Evolutionary conservation across 331 rosid species (phyloP).

Genomic region (Dryas integrifolia): DNA sequence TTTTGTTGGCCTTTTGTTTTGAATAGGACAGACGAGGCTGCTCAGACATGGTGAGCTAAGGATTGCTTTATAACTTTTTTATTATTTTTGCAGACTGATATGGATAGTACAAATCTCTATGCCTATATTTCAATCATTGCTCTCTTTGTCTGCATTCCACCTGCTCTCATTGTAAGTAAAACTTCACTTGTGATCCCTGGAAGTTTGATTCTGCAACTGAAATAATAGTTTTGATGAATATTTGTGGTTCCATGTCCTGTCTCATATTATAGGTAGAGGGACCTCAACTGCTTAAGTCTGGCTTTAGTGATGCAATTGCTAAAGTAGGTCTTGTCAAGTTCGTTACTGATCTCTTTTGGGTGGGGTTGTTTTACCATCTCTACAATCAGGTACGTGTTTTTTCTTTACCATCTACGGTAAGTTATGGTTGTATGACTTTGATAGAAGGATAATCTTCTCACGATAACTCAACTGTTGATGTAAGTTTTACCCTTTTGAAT

Average conservation of each 20-base stretch:
- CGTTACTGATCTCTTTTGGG: slow-evolving; percentile 82
- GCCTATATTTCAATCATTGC: slow-evolving; percentile 94
- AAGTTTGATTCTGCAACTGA: slow-evolving; percentile 8
- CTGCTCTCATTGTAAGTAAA: slow-evolving; percentile 77
- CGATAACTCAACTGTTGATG: not conserved
- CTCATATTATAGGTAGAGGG: slow-evolving; percentile 62
- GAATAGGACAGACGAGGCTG: not conserved
- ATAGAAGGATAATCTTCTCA: not conserved
- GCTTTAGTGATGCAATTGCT: slow-evolving; percentile 79
- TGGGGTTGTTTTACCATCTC: slow-evolving; percentile 93
- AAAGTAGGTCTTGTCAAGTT: slow-evolving; percentile 84
- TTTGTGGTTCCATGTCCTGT: slow-evolving; percentile 8
- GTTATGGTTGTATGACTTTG: not conserved
- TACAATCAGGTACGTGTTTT: slow-evolving; percentile 74
- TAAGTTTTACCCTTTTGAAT: too few species aligned
- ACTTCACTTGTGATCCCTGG: not conserved
- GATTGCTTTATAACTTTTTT: not conserved
- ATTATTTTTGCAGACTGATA: slow-evolving; percentile 68
- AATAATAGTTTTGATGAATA: not conserved
- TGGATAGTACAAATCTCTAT: slow-evolving; percentile 88
- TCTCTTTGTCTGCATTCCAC: slow-evolving; percentile 83
- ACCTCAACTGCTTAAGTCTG: slow-evolving; percentile 66
- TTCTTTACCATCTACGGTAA: not conserved
- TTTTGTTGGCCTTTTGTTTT: not conserved
- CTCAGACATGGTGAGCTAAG: not conserved